Base-by-base conservation (phyloP, 169 alveolate species). In the Cryptosporidium viatorum region DNA sequence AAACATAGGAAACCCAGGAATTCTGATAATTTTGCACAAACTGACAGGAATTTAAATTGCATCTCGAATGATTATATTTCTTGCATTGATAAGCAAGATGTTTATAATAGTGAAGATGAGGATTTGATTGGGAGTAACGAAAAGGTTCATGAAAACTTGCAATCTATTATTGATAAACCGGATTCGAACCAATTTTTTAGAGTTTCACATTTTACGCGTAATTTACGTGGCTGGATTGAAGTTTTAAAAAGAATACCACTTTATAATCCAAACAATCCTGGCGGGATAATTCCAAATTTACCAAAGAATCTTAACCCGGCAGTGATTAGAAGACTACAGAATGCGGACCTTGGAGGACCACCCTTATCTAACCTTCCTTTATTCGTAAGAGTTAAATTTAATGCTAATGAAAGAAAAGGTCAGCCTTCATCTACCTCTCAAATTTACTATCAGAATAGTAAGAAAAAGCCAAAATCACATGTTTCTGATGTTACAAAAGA, bases 221-320 rank as follows among this genome's bases (percentile, higher is more conserved):
- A 87, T 62, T 80, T 92, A 68, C 91, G 91, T 35, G 92, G 91
- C 48, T 92, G 94, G 94, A 84, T 92, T 33, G 89, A 84, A 23
- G 58, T 92, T 43, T 67, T 92, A 35, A 85, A 58, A 33, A 86
- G 33, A 70, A 65, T 75, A 9, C 75, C 71, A 9, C 59, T 80
- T 5, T 39, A 80, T 31, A 80, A 45, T 39, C 89, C 89, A 29
- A 65, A 39, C 37, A 67, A 7, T 60, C 73, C 65, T 0, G 89
- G 68, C 0, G 69, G 75, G 1, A 65, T 80, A 62, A 62, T 80
- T 29, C 62, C 89, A 43, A 60, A 45, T 29, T 39, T 80, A 8
- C 89, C 89, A 3, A 80, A 80, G 35, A 80, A 80, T 59, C 68
- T 80, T 4, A 80, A 80, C 50, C 89, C 89, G 2, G 89, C 89